Conservation (phyloP, 345 rosid genomes). For the Isatis tinctoria region DNA sequence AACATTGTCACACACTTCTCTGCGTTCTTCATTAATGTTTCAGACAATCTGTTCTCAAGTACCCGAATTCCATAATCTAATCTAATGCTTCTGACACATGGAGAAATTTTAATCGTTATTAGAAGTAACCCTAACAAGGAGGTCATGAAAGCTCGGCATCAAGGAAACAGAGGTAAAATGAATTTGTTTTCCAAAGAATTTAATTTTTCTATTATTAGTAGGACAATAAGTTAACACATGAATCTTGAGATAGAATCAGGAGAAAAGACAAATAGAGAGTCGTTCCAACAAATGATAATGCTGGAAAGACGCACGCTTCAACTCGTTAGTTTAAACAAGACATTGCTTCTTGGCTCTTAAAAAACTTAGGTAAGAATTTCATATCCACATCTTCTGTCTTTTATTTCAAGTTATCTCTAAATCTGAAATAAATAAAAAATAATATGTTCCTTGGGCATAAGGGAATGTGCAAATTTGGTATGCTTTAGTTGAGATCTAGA, state of each 20-base stretch:
- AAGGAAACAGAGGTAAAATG: conserved; percentile 23
- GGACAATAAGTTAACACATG: not conserved
- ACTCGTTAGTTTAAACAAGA: conserved; percentile 38
- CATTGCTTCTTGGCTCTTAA: conserved; percentile 20
- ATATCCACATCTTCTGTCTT: not conserved
- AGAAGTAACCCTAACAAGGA: conserved; percentile 32
- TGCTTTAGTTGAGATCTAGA: not conserved
- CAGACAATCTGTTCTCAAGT: not conserved
- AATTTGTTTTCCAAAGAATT: not conserved
- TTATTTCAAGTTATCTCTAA: conserved; percentile 6
- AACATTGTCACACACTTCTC: conserved; percentile 3
- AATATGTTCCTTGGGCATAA: not conserved
- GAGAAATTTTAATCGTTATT: conserved; percentile 12
- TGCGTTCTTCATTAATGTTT: not conserved
- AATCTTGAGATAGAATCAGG: conserved; percentile 22
- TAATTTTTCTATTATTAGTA: not conserved
- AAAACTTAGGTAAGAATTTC: conserved; percentile 20
- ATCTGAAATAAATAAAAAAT: not conserved
- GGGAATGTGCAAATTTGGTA: not conserved
- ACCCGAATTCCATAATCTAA: not conserved
- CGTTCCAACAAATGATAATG: conserved; percentile 42
- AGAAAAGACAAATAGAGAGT: conserved; percentile 21
- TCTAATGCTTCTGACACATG: conserved; percentile 13
- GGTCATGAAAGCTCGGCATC: conserved; percentile 21
- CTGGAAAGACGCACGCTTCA: conserved; percentile 47